Base-by-base conservation (phyloP, 495 filamentous ascomycete genomes). In the Cladorrhinum samala region DNA sequence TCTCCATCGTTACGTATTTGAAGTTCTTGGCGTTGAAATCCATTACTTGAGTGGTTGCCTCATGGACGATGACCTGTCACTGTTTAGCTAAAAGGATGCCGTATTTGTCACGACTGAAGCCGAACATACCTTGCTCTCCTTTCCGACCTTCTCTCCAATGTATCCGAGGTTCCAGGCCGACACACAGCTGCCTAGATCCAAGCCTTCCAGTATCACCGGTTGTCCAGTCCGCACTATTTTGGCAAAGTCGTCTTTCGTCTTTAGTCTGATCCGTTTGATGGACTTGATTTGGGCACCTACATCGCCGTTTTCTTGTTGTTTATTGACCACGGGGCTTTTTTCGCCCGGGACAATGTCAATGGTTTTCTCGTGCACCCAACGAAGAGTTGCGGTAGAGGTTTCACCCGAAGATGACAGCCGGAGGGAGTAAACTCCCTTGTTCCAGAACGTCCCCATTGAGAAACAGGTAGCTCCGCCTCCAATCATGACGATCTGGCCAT, bases 381-480 rank as follows among this genome's bases (percentile, higher is more conserved):
- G 42, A 24, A 33, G 2, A 13, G 27, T 6, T 4, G 2, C 11
- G 0, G 8, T 18, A 16, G 33, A 7, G 6, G 14, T 6, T 9
- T 44, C 13, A 14, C 20, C 47, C 7, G 0, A 0, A 1, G 9
- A 27, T 13, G 38, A 24, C 0, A 58, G 14, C 0, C 43, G 41
- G 1, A 68, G 33, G 2, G 54, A 59, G 17, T 62, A 70, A 0
- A 65, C 59, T 0, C 60, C 60, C 19, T 55, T 64, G 17, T 64
- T 69, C 67, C 67, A 70, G 50, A 65, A 70, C 0, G 67, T 67
- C 1, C 67, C 67, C 76, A 95, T 92, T 0, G 88, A 89, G 68
- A 94, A 95, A 65, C 91, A 95, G 0, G 90, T 87, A 21, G 88
- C 88, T 17, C 91, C 91, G 14, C 91, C 91, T 8, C 89, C 89